phyloP scores from a whole-genome alignment of 164 flowering plant species.

The Malania oleifera region DNA sequence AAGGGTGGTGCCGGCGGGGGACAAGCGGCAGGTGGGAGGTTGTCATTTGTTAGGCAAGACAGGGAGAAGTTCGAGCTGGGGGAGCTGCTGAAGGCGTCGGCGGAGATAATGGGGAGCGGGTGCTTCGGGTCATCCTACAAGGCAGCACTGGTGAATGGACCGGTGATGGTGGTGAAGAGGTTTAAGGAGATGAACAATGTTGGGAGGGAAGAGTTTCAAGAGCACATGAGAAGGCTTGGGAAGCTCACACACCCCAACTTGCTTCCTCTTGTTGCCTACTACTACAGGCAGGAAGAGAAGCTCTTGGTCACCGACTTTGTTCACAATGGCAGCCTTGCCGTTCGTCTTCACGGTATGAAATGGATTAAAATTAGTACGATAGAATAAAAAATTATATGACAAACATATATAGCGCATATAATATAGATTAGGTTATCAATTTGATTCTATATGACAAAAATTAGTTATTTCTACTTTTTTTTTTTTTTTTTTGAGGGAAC shows the following conservation, averaged over 20 bases:
- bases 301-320: slow-evolving; percentile 54
- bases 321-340: slow-evolving; percentile 62
- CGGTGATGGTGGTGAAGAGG: slow-evolving; percentile 70
- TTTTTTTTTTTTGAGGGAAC: no score
- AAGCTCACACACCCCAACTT: slow-evolving; percentile 62
- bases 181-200: slow-evolving; percentile 73
- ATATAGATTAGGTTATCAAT: no score
- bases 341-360: slow-evolving; percentile 63
- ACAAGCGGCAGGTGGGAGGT: slow-evolving; percentile 14
- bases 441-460: no score
- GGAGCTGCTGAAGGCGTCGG: slow-evolving; percentile 74
- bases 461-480: no score
- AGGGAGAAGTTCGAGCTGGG: slow-evolving; percentile 51
- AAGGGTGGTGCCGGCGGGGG: not conserved
- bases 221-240: slow-evolving; percentile 81
- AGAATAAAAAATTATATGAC: no score
- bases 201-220: slow-evolving; percentile 69
- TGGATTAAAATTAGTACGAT: no score
- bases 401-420: no score
- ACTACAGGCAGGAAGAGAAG: slow-evolving; percentile 81
- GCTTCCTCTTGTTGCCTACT: slow-evolving; percentile 70
- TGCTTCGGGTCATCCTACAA: slow-evolving; percentile 72
- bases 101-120: slow-evolving; percentile 77
- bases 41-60: slow-evolving; percentile 56
- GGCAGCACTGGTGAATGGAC: slow-evolving; percentile 52